Conservation (phyloP, 2,329 filamentous ascomycete species). For the Colletotrichum sp. region DNA sequence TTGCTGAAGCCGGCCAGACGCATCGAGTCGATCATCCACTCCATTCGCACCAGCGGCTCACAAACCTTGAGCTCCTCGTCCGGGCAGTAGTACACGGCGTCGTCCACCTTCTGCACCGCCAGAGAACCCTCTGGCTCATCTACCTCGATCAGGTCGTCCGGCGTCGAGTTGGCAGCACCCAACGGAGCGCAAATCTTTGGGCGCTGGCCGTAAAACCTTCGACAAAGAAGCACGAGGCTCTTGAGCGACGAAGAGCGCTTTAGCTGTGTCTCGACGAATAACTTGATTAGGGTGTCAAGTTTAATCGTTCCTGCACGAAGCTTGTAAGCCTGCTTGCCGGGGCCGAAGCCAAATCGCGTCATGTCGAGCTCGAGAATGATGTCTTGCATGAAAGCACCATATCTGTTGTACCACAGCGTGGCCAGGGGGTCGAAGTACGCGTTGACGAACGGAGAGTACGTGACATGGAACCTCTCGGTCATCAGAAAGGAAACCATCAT, state of each 20-base stretch:
- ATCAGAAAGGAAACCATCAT: slow-evolving; percentile 39
- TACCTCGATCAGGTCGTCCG: neutral
- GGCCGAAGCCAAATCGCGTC: slow-evolving; percentile 39
- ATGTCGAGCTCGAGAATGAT: slow-evolving; percentile 47
- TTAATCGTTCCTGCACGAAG: slow-evolving; percentile 29
- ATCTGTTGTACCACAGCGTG: slow-evolving; percentile 37
- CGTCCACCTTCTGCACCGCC: neutral
- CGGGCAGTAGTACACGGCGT: slow-evolving; percentile 31
- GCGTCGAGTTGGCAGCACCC: neutral
- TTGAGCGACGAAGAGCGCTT: slow-evolving; percentile 26
- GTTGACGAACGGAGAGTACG: slow-evolving; percentile 41
- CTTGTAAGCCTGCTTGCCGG: slow-evolving; percentile 23
- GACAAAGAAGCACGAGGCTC: slow-evolving; percentile 37
- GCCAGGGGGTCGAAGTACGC: slow-evolving; percentile 36
- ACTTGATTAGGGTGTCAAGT: slow-evolving; percentile 29
- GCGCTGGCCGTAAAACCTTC: slow-evolving; percentile 34
- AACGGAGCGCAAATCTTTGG: neutral
- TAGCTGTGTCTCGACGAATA: slow-evolving; percentile 32
- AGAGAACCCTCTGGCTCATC: neutral
- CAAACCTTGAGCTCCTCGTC: slow-evolving; percentile 35
- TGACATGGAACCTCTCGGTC: slow-evolving; percentile 39
- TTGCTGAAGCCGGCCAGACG: slow-evolving; percentile 42
- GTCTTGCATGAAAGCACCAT: slow-evolving; percentile 38
- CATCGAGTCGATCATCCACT: slow-evolving; percentile 32
- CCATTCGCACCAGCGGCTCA: slow-evolving; percentile 33